Conservation (phyloP, 2,329 filamentous ascomycete species). For the Aureobasidium sp. region DNA sequence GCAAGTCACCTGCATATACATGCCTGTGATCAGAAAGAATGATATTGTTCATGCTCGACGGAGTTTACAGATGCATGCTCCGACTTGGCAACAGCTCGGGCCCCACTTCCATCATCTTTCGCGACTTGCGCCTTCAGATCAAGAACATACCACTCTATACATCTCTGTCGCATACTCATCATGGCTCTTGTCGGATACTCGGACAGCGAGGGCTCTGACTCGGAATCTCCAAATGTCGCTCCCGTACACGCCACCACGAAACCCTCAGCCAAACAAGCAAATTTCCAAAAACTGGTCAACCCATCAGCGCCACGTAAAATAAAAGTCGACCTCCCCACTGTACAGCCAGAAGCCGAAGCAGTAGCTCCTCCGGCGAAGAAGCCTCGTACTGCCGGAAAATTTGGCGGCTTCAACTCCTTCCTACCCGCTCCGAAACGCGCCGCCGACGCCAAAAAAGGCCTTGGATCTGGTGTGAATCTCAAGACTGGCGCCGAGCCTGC, state of each 20-base stretch:
- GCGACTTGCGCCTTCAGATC: background rate
- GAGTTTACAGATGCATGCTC: background rate
- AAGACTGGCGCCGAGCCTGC: slow-evolving; percentile 79
- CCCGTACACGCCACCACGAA: slow-evolving; percentile 31
- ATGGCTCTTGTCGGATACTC: slow-evolving; percentile 82
- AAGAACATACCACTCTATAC: background rate
- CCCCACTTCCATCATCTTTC: background rate
- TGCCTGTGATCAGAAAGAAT: no score
- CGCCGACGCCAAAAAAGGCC: slow-evolving; percentile 24
- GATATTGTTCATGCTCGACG: background rate
- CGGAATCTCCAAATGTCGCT: slow-evolving; percentile 30
- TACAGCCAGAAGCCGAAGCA: slow-evolving; percentile 38
- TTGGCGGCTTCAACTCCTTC: slow-evolving; percentile 78
- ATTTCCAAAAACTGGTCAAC: slow-evolving; percentile 74
- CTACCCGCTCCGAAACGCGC: slow-evolving; percentile 71
- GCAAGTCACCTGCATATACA: no score
- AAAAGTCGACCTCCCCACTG: slow-evolving; percentile 63
- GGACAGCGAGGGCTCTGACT: slow-evolving; percentile 65
- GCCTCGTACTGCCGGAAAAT: slow-evolving; percentile 54
- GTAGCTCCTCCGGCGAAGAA: slow-evolving; percentile 62
- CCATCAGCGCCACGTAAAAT: slow-evolving; percentile 77
- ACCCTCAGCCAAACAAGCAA: slow-evolving; percentile 41
- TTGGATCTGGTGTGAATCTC: slow-evolving; percentile 56
- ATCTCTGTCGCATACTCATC: slow-evolving; percentile 13
- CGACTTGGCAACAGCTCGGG: background rate